A percentile compares a stretch with the other conserved stretches of the same genome.
Evolutionary conservation across 345 rosid species (phyloP).

Genomic region (Psidium guajava): DNA sequence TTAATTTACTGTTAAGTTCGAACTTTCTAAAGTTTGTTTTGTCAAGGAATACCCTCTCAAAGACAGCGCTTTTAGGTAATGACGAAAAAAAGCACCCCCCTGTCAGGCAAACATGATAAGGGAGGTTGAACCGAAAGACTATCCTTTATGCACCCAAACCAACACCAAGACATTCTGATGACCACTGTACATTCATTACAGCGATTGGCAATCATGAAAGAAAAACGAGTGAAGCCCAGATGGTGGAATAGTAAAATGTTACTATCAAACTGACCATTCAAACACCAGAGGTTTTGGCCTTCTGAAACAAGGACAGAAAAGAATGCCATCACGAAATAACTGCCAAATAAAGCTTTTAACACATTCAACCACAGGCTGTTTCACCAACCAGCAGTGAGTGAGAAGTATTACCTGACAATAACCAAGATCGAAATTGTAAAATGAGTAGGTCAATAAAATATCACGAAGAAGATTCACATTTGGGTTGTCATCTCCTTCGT

Average conservation of each 20-base stretch:
- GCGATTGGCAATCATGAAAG: neutral
- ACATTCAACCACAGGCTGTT: neutral
- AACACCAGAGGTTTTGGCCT: neutral
- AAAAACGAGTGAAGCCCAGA: neutral
- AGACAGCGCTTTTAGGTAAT: neutral
- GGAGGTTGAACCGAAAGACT: neutral
- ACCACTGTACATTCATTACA: neutral
- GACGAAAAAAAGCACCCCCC: neutral
- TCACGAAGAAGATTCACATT: constrained; percentile 72
- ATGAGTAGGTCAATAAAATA: constrained; percentile 81
- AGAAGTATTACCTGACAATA: constrained; percentile 80
- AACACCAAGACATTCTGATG: neutral
- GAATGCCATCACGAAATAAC: neutral
- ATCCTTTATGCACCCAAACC: neutral
- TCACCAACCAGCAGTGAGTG: neutral
- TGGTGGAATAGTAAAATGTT: neutral
- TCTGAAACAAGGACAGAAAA: neutral
- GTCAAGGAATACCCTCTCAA: neutral
- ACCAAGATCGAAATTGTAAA: constrained; percentile 96
- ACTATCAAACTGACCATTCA: neutral
- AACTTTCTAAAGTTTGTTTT: neutral
- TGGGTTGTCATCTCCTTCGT: constrained; percentile 86
- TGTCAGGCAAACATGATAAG: neutral
- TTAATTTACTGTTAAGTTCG: neutral
- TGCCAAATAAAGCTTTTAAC: neutral